These are phyloP conservation scores for Cladosporium oxysporum DNA, from an alignment of 2,329 filamentous ascomycete species.

Conservation along the genomic window DNA sequence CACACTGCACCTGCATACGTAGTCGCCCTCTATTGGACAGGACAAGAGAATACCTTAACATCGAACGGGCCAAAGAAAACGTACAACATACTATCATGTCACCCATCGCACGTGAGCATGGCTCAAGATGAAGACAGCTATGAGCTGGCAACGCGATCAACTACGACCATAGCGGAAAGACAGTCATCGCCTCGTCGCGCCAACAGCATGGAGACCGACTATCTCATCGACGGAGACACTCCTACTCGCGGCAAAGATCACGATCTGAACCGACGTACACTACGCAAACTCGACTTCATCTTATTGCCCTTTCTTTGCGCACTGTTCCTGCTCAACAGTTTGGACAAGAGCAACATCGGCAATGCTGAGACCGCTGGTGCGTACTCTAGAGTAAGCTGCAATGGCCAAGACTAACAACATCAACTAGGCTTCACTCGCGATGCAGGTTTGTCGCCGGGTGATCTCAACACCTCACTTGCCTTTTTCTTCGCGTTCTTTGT, in stretches of 20 bases:
- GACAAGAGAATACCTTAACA: not conserved
- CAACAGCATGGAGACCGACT: slow-evolving; percentile 3
- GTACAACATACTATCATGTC: not conserved
- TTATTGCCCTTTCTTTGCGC: slow-evolving; percentile 55
- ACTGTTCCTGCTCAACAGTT: slow-evolving; percentile 54
- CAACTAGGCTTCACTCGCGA: slow-evolving; percentile 55
- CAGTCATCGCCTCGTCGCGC: not conserved
- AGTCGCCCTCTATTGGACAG: not conserved
- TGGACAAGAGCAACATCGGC: slow-evolving; percentile 57
- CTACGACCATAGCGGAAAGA: not conserved
- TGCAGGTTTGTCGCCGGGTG: slow-evolving; percentile 53
- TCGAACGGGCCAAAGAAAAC: not conserved
- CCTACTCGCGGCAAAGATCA: not conserved
- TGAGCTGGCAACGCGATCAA: slow-evolving; percentile 14
- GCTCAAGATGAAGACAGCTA: slow-evolving; percentile 13
- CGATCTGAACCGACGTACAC: slow-evolving; percentile 37
- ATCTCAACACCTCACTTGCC: slow-evolving; percentile 58
- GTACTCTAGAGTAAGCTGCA: not conserved
- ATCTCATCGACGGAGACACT: not conserved
- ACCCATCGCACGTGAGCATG: slow-evolving; percentile 3
- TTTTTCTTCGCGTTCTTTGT: slow-evolving; percentile 63
- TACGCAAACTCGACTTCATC: slow-evolving; percentile 52
- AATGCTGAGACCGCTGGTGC: slow-evolving; percentile 56
- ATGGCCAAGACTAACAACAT: not conserved
- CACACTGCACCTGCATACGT: not conserved